A percentile compares a stretch with the other conserved stretches of the same genome.
These are phyloP conservation scores for Diplotaxis tenuifolia DNA, from an alignment of 345 rosid genomes.

Conservation along the genomic window DNA sequence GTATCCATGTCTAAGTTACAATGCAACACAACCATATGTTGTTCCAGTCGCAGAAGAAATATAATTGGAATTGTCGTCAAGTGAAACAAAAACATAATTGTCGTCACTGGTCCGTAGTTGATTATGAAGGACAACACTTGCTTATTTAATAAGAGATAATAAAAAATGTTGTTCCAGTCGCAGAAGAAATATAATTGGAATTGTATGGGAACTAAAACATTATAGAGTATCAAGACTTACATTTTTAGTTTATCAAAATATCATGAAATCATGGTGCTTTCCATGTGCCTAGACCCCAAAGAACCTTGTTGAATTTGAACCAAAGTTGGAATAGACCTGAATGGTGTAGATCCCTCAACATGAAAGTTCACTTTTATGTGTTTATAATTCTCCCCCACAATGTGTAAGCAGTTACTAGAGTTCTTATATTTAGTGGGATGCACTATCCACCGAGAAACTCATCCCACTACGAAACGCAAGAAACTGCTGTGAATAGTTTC, in stretches of 20 bases:
- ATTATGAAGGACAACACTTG: not conserved
- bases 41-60: no score
- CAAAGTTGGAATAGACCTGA: not conserved
- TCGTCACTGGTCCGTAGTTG: not conserved
- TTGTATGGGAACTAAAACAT: no score
- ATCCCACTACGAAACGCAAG: no score
- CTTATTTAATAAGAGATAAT: not conserved
- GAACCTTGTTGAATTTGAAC: not conserved
- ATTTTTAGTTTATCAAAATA: no score
- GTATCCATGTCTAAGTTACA: not conserved
- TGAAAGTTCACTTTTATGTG: not conserved
- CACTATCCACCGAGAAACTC: not conserved
- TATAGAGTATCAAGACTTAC: no score
- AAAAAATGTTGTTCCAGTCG: not conserved
- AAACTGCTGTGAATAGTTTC: not conserved
- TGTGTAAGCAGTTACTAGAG: not conserved
- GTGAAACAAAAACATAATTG: not conserved
- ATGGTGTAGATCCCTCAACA: not conserved
- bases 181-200: not conserved
- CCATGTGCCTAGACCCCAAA: not conserved
- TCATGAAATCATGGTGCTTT: not conserved
- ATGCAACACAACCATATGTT: not conserved
- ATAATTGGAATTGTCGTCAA: no score
- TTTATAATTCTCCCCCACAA: no score
- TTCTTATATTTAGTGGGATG: not conserved